Conservation (phyloP, 2,329 filamentous ascomycete species). For the Nectriaceae sp. region DNA sequence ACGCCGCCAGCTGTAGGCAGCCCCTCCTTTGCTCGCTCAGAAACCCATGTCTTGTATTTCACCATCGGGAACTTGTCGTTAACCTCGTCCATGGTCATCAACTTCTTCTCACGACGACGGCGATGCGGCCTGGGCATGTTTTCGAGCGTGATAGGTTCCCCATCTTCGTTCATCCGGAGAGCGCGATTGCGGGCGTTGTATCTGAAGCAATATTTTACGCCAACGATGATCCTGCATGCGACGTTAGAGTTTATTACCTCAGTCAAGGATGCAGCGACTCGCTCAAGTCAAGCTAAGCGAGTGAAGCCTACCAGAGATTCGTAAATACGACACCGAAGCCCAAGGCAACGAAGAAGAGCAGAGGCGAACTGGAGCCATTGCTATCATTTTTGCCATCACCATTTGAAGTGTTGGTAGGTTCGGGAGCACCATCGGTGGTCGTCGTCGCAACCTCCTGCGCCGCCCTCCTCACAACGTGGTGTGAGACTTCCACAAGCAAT, state of each 20-base stretch:
- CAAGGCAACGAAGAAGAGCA: conserved; percentile 85
- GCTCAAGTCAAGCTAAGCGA: conserved; percentile 8
- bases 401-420: conserved; percentile 17
- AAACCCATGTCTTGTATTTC: conserved; percentile 96
- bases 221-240: conserved; percentile 88
- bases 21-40: conserved; percentile 78
- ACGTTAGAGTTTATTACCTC: conserved; percentile 36
- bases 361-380: conserved; percentile 43
- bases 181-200: conserved; percentile 94
- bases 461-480: conserved; percentile 25
- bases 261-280: conserved; percentile 38
- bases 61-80: conserved; percentile 94
- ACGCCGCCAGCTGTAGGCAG: conserved; percentile 84
- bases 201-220: conserved; percentile 98
- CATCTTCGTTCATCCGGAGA: conserved; percentile 74
- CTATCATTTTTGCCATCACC: conserved; percentile 17
- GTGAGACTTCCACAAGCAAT: conserved; percentile 27
- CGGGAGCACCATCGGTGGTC: conserved; percentile 11
- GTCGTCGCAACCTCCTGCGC: conserved; percentile 20
- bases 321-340: conserved; percentile 99
- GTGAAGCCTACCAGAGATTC: conserved; percentile 80
- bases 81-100: conserved; percentile 99
- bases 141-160: conserved; percentile 85
- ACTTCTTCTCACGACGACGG: conserved; percentile 90
- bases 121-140: conserved; percentile 84